Evolutionary conservation across 176 grass and related monocot species (phyloP).

Genomic region (Oryza glumipatula): DNA sequence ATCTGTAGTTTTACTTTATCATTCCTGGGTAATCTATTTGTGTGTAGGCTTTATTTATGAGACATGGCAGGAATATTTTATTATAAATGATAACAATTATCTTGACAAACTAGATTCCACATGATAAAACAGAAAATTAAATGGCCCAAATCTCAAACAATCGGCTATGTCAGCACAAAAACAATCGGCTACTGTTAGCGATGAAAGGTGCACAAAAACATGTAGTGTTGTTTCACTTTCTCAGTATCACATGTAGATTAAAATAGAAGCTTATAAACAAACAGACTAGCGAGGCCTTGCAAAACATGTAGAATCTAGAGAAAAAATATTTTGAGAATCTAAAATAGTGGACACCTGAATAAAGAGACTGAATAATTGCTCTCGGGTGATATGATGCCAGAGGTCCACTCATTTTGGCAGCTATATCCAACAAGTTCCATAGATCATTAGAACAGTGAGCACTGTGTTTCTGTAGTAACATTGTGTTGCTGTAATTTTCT

Average conservation of each 20-base stretch:
- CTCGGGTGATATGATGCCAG: constrained; percentile 75
- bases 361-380: constrained; percentile 80
- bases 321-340: constrained; percentile 20
- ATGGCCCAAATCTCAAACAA: neutral
- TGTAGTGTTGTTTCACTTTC: constrained; percentile 7
- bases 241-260: constrained; percentile 2
- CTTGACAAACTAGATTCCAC: constrained; percentile 1
- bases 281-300: constrained; percentile 13
- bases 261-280: constrained; percentile 12
- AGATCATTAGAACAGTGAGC: constrained; percentile 44
- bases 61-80: neutral
- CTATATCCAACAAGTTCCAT: constrained; percentile 70
- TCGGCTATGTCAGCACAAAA: neutral
- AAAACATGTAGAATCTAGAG: constrained; percentile 17
- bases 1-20: neutral
- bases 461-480: constrained; percentile 34
- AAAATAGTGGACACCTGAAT: constrained; percentile 69
- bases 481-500: constrained; percentile 41
- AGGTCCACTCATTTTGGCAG: constrained; percentile 60
- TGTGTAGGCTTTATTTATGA: constrained; percentile 8
- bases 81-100: constrained; percentile 31
- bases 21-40: constrained; percentile 16
- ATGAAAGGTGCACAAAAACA: constrained; percentile 27
- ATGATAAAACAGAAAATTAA: constrained; percentile 10
- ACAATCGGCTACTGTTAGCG: neutral